A percentile compares a stretch with the other conserved stretches of the same genome.
These are phyloP conservation scores for Aspergillus sp. DNA, from an alignment of 2,329 filamentous ascomycete genomes.

Conservation along the genomic window DNA sequence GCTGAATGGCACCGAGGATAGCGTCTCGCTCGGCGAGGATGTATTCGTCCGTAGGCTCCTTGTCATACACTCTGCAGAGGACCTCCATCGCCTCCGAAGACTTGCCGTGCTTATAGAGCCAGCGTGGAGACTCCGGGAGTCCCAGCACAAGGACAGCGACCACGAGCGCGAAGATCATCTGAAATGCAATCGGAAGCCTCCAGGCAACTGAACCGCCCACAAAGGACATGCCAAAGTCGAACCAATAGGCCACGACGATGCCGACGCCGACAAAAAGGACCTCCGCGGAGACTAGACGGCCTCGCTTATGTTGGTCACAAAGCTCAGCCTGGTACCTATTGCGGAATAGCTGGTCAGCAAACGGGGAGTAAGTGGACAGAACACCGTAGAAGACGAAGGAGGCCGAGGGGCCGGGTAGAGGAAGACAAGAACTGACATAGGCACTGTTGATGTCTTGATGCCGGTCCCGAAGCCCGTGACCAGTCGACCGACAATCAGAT, in stretches of 20 bases:
- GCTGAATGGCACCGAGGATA: neutral
- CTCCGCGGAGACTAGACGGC: conserved; percentile 38
- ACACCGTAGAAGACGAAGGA: too few relatives aligned
- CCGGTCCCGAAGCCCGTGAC: conserved; percentile 47
- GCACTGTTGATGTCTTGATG: conserved; percentile 33
- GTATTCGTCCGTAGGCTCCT: neutral
- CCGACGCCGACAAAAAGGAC: conserved; percentile 31
- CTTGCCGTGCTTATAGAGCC: conserved; percentile 15
- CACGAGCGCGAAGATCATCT: conserved; percentile 45
- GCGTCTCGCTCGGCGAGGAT: neutral
- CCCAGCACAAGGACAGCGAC: conserved; percentile 31
- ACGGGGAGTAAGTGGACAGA: too few relatives aligned
- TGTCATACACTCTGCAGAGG: neutral
- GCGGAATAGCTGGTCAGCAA: too few relatives aligned
- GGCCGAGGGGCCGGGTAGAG: too few relatives aligned
- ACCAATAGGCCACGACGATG: conserved; percentile 38
- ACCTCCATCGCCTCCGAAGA: neutral
- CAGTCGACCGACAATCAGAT: conserved; percentile 43
- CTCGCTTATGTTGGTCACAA: conserved; percentile 37
- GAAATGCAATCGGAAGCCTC: conserved; percentile 23
- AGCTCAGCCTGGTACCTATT: conserved; percentile 33
- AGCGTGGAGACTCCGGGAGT: conserved; percentile 21
- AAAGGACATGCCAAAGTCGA: conserved; percentile 42
- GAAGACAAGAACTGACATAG: conserved; percentile 2
- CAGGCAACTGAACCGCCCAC: conserved; percentile 28